Base-by-base conservation (phyloP, 1,284 basidiomycete genomes). In the Cryptococcus sp. region DNA sequence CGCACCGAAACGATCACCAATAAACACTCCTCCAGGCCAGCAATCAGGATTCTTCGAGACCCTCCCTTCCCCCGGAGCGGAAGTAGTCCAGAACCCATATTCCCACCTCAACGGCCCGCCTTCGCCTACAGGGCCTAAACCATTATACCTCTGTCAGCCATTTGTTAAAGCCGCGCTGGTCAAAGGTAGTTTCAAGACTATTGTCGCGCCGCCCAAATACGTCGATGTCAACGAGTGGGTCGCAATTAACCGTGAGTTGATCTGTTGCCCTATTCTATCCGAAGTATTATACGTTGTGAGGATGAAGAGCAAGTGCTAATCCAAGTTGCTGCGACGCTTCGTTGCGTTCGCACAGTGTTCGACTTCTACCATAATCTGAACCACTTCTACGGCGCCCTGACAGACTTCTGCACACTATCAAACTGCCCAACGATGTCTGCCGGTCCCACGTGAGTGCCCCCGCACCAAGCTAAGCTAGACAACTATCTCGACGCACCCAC, bases 181-280 rank as follows among this genome's bases (percentile, higher is more conserved):
- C 66, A 98, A 97, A 78, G 95, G 95, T 17, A 95, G 93, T 75
- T 97, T 98, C 82, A 97, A 97, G 81, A 98, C 94, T 1, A 98
- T 99, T 68, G 93, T 98, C 42, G 91, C 93, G 80, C 85, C 96
- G 40, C 96, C 96, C 19, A 97, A 97, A 77, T 98, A 95, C 74
- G 90, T 93, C 44, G 92, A 96, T 77, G 90, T 93, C 53, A 94
- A 93, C 85, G 96, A 99, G 79, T 99, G 96, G 96, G 92, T 99
- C 35, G 95, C 94, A 0, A 89, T 96, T 59, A 97, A 98, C 74
- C 84, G 93, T 97, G 75, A 75, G 91, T 82, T 23, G 49, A 56
- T 25, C 53, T 15, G 10, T 16, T 13, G 11, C 47, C 20, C 16
- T n/a, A 38, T 15, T 42, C 3, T 3, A 17, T 44, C n/a, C 19